Evolutionary conservation across 345 rosid genomes (phyloP).

Genomic region (Euphorbia peplus): DNA sequence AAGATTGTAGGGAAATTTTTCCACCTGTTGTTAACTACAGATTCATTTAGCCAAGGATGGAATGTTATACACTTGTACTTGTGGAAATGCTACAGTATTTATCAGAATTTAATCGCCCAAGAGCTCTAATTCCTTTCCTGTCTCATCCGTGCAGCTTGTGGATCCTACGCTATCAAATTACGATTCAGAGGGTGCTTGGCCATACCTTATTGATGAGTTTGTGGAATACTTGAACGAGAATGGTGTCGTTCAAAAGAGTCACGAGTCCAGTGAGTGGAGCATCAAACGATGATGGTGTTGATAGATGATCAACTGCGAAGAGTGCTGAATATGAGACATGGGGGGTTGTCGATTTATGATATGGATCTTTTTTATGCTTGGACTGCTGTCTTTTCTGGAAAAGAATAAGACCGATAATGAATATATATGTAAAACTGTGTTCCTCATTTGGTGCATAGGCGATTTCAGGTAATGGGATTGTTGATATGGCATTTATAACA

Average conservation of each 20-base stretch:
- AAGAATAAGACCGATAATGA: not conserved
- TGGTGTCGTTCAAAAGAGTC: not conserved
- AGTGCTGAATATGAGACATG: not conserved
- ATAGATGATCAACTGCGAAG: not conserved
- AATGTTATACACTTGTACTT: not conserved
- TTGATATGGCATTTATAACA: not conserved
- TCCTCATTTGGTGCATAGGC: not conserved
- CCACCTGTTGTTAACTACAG: too few species aligned
- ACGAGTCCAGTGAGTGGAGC: conserved; percentile 1
- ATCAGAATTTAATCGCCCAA: not conserved
- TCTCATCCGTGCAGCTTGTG: conserved; percentile 36
- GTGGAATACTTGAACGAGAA: conserved; percentile 74
- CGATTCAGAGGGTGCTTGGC: conserved; percentile 98
- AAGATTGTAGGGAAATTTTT: too few species aligned
- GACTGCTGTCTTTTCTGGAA: not conserved
- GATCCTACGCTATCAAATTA: conserved; percentile 66
- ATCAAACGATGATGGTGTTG: not conserved
- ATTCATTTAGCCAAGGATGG: not conserved
- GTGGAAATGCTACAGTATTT: not conserved
- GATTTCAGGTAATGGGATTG: not conserved
- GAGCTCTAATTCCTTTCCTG: not conserved
- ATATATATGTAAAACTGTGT: not conserved
- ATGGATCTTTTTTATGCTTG: not conserved
- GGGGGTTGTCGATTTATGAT: not conserved
- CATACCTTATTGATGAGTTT: conserved; percentile 92